phyloP scores from a whole-genome alignment of 306 rosid species.

The Acacia acuminata region DNA sequence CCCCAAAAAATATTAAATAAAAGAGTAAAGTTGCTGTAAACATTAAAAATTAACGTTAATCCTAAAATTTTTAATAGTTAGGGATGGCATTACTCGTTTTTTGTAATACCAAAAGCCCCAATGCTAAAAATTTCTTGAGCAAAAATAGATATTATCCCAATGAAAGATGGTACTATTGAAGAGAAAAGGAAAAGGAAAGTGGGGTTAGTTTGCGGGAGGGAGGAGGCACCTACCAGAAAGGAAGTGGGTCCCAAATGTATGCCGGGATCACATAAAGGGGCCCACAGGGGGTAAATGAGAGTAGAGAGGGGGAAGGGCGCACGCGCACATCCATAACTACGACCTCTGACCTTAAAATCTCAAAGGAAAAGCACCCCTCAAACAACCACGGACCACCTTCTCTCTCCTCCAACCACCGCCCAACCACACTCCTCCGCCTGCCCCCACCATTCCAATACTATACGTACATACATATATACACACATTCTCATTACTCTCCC shows the following conservation, averaged over 20 bases:
- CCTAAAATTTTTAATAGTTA: no score
- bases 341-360: conserved; percentile 87
- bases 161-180: background rate
- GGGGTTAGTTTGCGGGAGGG: conserved; percentile 1
- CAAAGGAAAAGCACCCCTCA: conserved; percentile 58
- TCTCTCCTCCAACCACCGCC: conserved; percentile 46
- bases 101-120: no score
- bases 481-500: no score
- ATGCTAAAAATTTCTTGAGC: no score
- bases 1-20: no score
- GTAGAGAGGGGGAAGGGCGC: conserved; percentile 39
- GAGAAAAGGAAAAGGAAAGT: background rate
- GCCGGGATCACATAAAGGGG: conserved; percentile 38
- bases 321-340: conserved; percentile 76
- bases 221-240: conserved; percentile 53
- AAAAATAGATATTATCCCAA: no score
- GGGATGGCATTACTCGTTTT: no score
- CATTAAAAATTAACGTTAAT: no score
- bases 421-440: background rate
- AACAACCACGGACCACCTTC: conserved; percentile 61
- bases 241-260: conserved; percentile 47
- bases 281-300: background rate
- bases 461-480: no score
- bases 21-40: no score
- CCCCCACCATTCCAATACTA: background rate